A percentile compares a stretch with the other conserved stretches of the same genome.
phyloP scores from a whole-genome alignment of 176 grass and related monocot genomes.

The Oryza punctata region DNA sequence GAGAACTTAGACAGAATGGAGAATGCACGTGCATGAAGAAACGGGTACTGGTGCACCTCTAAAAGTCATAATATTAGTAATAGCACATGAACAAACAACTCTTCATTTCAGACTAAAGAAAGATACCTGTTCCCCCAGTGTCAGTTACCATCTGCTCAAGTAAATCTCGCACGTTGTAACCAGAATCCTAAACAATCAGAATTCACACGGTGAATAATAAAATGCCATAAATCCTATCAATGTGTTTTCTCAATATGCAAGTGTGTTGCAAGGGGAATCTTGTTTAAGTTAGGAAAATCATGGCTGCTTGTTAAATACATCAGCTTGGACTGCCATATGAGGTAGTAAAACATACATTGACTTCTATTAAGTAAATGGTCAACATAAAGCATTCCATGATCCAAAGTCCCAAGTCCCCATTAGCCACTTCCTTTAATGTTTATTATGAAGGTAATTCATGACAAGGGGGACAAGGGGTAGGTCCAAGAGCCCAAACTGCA shows the following conservation, averaged over 20 bases:
- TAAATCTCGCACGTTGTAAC: constrained; percentile 67
- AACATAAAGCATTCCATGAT: not conserved
- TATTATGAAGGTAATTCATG: not conserved
- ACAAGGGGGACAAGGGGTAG: not conserved
- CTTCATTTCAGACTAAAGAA: not conserved
- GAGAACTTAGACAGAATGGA: constrained; percentile 74
- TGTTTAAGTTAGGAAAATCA: constrained; percentile 9
- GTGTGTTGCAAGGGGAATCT: not conserved
- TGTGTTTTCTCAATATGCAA: not conserved
- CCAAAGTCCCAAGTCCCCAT: not conserved
- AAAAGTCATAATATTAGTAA: constrained; percentile 45
- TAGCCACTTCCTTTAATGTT: not conserved
- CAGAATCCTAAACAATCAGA: constrained; percentile 65
- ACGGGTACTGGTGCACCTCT: constrained; percentile 75
- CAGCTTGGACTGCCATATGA: not conserved
- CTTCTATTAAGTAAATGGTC: not conserved
- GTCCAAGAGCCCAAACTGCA: not conserved
- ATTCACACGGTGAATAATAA: constrained; percentile 7
- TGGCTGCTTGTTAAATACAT: not conserved
- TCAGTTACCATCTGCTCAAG: constrained; percentile 86
- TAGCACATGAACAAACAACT: constrained; percentile 22
- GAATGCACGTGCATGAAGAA: constrained; percentile 92
- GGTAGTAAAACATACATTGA: constrained; percentile 5
- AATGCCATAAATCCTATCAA: not conserved
- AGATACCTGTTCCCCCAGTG: constrained; percentile 64